These are phyloP conservation scores for Colletotrichum tofieldiae DNA, from an alignment of 2,329 filamentous ascomycete genomes.

Conservation along the genomic window DNA sequence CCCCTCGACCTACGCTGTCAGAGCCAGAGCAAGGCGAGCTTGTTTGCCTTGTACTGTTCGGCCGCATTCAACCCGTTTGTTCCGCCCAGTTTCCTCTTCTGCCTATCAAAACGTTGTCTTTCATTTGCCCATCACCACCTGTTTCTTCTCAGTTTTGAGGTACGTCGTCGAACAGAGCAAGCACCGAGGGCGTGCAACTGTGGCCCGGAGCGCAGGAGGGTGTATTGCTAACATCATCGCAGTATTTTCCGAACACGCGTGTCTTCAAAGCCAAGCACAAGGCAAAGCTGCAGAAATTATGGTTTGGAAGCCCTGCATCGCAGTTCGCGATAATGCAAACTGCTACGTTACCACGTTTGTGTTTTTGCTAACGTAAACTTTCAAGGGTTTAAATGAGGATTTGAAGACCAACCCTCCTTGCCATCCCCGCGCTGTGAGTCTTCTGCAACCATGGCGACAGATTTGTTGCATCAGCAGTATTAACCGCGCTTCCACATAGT, in stretches of 20 bases:
- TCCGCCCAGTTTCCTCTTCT: neutral
- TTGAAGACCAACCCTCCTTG: slow-evolving; percentile 84
- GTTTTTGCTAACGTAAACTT: neutral
- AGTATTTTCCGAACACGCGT: neutral
- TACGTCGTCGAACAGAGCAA: neutral
- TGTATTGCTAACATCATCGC: neutral
- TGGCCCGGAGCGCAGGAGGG: neutral
- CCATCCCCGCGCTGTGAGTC: slow-evolving; percentile 83
- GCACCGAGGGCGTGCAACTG: neutral
- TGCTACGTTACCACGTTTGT: neutral
- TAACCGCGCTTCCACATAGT: slow-evolving; percentile 65
- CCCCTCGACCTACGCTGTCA: neutral
- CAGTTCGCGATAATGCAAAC: neutral
- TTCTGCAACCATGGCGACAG: slow-evolving; percentile 4
- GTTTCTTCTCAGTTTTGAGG: neutral
- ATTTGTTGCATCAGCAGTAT: neutral
- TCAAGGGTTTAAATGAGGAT: slow-evolving; percentile 73
- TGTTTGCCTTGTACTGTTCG: neutral
- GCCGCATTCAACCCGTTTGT: neutral
- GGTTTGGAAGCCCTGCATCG: neutral
- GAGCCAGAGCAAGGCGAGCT: neutral
- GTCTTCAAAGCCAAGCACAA: neutral
- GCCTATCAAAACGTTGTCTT: neutral
- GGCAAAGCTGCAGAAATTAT: neutral
- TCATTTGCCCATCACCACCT: neutral